A percentile compares a stretch with the other conserved stretches of the same genome.
phyloP scores from a whole-genome alignment of 257 asterid species.

The Eustoma russellianum region DNA sequence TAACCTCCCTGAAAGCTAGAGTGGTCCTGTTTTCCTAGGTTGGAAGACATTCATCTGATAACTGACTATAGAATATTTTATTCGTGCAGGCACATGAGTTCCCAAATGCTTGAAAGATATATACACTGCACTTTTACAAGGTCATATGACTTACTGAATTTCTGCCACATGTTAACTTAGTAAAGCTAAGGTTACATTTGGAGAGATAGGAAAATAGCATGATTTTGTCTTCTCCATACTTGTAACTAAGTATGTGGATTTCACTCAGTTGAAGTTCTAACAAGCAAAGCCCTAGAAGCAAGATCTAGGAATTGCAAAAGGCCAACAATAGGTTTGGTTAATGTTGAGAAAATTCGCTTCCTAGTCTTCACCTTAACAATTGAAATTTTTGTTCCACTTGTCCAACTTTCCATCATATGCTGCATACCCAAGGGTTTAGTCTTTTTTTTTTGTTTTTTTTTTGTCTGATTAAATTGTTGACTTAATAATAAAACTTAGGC shows the following conservation, averaged over 20 bases:
- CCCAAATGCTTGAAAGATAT: slow-evolving; percentile 75
- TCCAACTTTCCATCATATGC: no score
- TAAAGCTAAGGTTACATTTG: slow-evolving; percentile 19
- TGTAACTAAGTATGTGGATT: background rate
- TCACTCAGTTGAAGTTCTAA: background rate
- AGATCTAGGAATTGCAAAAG: background rate
- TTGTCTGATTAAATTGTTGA: no score
- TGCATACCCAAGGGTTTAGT: no score
- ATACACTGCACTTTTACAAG: slow-evolving; percentile 51
- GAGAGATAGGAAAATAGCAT: slow-evolving; percentile 11
- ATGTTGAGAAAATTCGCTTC: no score
- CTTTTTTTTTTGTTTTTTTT: no score
- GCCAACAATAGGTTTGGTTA: no score
- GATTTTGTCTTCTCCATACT: background rate
- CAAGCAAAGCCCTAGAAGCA: background rate
- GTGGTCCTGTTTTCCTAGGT: slow-evolving; percentile 18
- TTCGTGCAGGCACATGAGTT: slow-evolving; percentile 99
- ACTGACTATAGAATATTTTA: slow-evolving; percentile 76
- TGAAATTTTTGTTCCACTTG: no score
- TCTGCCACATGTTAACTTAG: slow-evolving; percentile 15
- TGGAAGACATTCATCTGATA: slow-evolving; percentile 35
- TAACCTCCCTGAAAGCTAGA: slow-evolving; percentile 14
- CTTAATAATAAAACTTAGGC: no score
- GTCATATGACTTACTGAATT: slow-evolving; percentile 43
- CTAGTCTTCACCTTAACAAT: no score